Percentiles rank a stretch among this genome's conserved stretches.
These are phyloP conservation scores for Pythium brassicae DNA, from an alignment of 352 stramenopile genomes.

Conservation along the genomic window DNA sequence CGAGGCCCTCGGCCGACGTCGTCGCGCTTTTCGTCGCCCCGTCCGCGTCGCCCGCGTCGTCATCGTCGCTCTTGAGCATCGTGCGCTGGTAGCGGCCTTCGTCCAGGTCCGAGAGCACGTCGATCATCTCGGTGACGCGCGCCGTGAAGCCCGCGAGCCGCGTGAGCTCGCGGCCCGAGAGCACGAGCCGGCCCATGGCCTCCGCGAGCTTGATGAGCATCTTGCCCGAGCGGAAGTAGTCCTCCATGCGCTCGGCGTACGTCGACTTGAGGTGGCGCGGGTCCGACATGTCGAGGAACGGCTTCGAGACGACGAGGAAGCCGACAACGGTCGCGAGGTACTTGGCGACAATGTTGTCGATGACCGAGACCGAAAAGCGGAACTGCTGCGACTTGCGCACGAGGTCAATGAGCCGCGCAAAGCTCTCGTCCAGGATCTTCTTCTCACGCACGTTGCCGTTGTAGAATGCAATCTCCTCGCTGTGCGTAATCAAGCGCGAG, in stretches of 20 bases:
- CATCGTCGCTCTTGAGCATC: slow-evolving; percentile 53
- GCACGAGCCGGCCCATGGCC: slow-evolving; percentile 79
- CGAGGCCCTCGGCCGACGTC: slow-evolving; percentile 41
- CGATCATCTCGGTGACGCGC: slow-evolving; percentile 77
- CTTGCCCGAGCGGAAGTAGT: slow-evolving; percentile 83
- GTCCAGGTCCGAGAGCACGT: slow-evolving; percentile 66
- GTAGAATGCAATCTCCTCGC: slow-evolving; percentile 90
- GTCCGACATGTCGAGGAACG: slow-evolving; percentile 61
- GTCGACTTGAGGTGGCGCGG: slow-evolving; percentile 47
- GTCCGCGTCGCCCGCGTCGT: slow-evolving; percentile 18
- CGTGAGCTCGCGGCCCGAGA: slow-evolving; percentile 81
- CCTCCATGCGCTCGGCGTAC: slow-evolving; percentile 78
- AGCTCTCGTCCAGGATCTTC: slow-evolving; percentile 67
- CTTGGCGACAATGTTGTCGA: slow-evolving; percentile 87
- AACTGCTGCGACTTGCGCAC: slow-evolving; percentile 80
- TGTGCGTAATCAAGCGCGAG: slow-evolving; percentile 83
- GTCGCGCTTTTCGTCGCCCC: slow-evolving; percentile 11
- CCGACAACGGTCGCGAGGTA: slow-evolving; percentile 84
- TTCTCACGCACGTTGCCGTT: slow-evolving; percentile 86
- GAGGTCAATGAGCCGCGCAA: slow-evolving; percentile 54
- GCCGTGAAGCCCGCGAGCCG: slow-evolving; percentile 75
- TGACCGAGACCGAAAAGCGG: slow-evolving; percentile 73
- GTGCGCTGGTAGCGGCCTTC: slow-evolving; percentile 65
- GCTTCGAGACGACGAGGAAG: slow-evolving; percentile 70
- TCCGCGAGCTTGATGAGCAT: slow-evolving; percentile 86